These are phyloP conservation scores for Cardamine resedifolia DNA, from an alignment of 345 rosid genomes.

Conservation along the genomic window DNA sequence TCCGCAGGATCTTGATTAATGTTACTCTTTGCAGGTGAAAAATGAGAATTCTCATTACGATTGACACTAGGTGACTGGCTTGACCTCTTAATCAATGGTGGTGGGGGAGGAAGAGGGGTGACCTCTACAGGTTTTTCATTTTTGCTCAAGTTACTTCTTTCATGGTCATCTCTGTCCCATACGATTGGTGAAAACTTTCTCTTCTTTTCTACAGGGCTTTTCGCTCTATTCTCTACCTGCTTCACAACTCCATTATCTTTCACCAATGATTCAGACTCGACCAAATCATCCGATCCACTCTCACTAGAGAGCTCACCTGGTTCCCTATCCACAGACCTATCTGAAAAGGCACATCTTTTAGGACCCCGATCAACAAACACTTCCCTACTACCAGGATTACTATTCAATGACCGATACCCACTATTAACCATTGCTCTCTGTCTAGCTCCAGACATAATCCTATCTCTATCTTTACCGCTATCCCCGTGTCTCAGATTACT, in stretches of 20 bases:
- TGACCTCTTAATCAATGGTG: conserved; percentile 50
- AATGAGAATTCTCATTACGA: conserved; percentile 42
- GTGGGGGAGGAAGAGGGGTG: conserved; percentile 57
- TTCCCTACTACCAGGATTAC: conserved; percentile 62
- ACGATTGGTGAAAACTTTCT: conserved; percentile 96
- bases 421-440: conserved; percentile 55
- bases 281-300: conserved; percentile 87
- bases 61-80: conserved; percentile 45
- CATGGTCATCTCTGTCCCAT: conserved; percentile 88
- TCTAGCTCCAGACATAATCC: conserved; percentile 54
- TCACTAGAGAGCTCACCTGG: conserved; percentile 99
- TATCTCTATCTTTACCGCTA: conserved; percentile 51
- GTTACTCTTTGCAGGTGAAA: conserved; percentile 44
- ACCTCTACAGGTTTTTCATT: conserved; percentile 42
- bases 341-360: conserved; percentile 40
- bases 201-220: conserved; percentile 59
- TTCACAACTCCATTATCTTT: conserved; percentile 46
- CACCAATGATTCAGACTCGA: conserved; percentile 49
- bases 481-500: conserved; percentile 47
- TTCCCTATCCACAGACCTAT: conserved; percentile 69
- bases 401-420: conserved; percentile 49
- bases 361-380: conserved; percentile 44
- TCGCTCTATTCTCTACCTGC: conserved; percentile 50
- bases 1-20: conserved; percentile 40
- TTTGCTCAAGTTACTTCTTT: conserved; percentile 41